phyloP scores from a whole-genome alignment of 352 stramenopile genomes.

The Globisporangium middletonii region DNA sequence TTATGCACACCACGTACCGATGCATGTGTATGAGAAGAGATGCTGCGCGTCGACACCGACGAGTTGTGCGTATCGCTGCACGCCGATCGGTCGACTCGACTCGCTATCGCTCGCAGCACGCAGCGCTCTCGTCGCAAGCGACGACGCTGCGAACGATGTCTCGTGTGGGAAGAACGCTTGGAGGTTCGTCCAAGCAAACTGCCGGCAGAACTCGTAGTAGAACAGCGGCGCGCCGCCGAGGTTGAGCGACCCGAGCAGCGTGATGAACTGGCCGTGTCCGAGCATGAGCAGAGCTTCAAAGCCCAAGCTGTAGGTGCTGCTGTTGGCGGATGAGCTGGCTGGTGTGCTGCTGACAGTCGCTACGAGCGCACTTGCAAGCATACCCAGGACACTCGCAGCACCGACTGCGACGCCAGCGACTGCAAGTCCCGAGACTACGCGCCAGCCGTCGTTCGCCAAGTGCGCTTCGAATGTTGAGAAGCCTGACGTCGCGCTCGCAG shows the following conservation, averaged over 20 bases:
- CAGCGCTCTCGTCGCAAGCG: not conserved
- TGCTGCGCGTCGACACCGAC: conserved; percentile 30
- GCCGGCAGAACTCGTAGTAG: conserved; percentile 37
- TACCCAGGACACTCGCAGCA: conserved; percentile 15
- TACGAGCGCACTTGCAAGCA: conserved; percentile 9
- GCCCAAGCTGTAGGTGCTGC: conserved; percentile 9
- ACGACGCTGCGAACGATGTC: not conserved
- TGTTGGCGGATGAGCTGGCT: conserved; percentile 11
- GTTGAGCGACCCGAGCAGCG: conserved; percentile 33
- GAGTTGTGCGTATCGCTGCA: conserved; percentile 32
- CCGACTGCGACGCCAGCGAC: conserved; percentile 26
- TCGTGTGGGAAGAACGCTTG: conserved; percentile 25
- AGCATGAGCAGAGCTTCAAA: conserved; percentile 38
- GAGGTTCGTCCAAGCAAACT: conserved; percentile 53
- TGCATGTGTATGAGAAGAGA: conserved; percentile 47
- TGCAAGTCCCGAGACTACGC: conserved; percentile 20
- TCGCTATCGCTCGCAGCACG: not conserved
- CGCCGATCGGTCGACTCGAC: conserved; percentile 10
- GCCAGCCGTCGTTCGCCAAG: conserved; percentile 39
- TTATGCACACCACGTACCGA: conserved; percentile 8
- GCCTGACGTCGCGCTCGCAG: conserved; percentile 14
- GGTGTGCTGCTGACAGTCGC: conserved; percentile 10
- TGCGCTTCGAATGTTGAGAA: conserved; percentile 30
- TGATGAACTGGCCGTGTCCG: conserved; percentile 45
- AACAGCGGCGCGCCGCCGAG: conserved; percentile 34